A percentile compares a stretch with the other conserved stretches of the same genome.
phyloP scores from a whole-genome alignment of 441 rosid genomes.

The Raphanus hybrid region DNA sequence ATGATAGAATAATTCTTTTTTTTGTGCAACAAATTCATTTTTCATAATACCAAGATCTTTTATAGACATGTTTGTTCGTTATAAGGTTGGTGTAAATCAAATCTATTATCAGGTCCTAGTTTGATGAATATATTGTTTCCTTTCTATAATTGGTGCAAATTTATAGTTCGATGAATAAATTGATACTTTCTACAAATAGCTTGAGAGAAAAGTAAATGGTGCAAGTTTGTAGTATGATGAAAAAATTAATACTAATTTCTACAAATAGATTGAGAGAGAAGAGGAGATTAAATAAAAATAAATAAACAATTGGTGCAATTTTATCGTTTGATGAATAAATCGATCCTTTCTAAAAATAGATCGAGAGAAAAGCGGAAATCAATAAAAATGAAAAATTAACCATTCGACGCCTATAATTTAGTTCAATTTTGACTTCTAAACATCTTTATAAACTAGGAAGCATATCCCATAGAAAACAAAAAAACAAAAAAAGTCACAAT shows the following conservation, averaged over 20 bases:
- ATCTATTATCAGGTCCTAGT: too few species aligned
- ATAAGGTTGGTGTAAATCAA: too few species aligned
- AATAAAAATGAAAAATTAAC: background rate
- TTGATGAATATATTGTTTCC: too few species aligned
- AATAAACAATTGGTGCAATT: background rate
- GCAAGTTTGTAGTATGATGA: background rate
- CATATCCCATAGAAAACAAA: background rate
- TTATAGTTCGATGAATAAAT: background rate
- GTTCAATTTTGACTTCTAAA: conserved; percentile 1
- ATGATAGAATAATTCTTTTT: too few species aligned
- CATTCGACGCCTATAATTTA: background rate
- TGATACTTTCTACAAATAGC: background rate
- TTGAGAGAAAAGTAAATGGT: background rate
- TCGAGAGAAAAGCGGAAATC: background rate
- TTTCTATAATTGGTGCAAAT: background rate
- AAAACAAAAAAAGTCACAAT: background rate
- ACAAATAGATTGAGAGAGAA: background rate
- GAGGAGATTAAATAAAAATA: background rate
- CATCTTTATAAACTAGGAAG: background rate
- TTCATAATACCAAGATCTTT: too few species aligned
- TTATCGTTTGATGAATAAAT: background rate
- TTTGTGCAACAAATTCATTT: too few species aligned
- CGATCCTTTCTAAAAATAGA: background rate
- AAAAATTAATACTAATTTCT: background rate
- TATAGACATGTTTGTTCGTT: too few species aligned